Base-by-base conservation (phyloP, 1,284 basidiomycete genomes). In the Ceratobasidium sp. region DNA sequence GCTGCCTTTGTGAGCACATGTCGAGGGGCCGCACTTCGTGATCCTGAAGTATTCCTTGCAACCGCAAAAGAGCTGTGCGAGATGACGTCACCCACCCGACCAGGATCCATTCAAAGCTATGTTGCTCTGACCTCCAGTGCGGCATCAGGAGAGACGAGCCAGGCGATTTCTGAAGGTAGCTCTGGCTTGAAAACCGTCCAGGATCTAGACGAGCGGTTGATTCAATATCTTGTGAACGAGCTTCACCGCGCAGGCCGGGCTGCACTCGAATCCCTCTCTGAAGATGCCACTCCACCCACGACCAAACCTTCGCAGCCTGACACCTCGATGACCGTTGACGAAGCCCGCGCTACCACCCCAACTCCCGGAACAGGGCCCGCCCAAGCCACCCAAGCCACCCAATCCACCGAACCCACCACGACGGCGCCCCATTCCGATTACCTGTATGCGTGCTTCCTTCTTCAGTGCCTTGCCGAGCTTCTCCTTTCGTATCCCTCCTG, bases 401-500 rank as follows among this genome's bases (percentile, higher is more conserved):
- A n/a, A n/a, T n/a, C 71, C 14, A 39, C 50, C 25, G 59, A 56
- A 25, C 33, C 59, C 11, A 16, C 69, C 13, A 19, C 69, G 8
- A 25, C 21, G n/a, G 50, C 39, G 39, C 60, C 60, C 44, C 50
- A 36, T 27, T 53, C 50, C 70, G 81, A 84, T 70, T 83, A 81
- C 74, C 80, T 88, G 71, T 96, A 95, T 76, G 82, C 86, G 13
- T 91, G 89, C 74, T 93, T 98, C 80, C 79, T 98, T 70, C 91
- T 98, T 87, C 92, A 96, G 75, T 89, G 89, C 72, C 81, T 98
- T 56, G 93, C 93, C 0, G 96, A 99, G 79, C 82, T 98, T 1
- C 79, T 97, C 1, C 95, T 96, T 69, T 98, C 95, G 16, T 99
- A 99, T 77, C 88, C 93, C 73, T 79, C 87, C 1, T 96, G 94